Percentiles rank a stretch among this genome's conserved stretches.
Conservation (phyloP, 2,329 filamentous ascomycete species). For the Aaosphaeria pasadenensis region DNA sequence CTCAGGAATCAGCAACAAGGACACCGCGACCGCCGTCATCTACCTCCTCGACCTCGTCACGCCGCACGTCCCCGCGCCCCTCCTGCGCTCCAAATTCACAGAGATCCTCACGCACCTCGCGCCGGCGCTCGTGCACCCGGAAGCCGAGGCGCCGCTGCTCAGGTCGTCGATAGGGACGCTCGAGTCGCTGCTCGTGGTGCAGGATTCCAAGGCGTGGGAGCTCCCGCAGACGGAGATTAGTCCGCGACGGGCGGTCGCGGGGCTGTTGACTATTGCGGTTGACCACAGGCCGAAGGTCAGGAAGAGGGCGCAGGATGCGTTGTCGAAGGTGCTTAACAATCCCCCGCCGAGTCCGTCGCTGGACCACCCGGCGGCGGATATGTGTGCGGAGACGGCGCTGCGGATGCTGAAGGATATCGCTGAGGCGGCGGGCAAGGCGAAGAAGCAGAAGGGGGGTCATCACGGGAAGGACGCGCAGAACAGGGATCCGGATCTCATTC, state of each 20-base stretch:
- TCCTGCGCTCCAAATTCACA: slow-evolving; percentile 91
- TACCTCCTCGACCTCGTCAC: slow-evolving; percentile 95
- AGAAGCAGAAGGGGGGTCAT: slow-evolving; percentile 48
- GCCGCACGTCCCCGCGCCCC: slow-evolving; percentile 75
- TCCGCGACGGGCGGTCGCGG: slow-evolving; percentile 82
- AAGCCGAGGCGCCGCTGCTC: slow-evolving; percentile 83
- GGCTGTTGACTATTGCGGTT: slow-evolving; percentile 77
- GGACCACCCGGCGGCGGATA: slow-evolving; percentile 91
- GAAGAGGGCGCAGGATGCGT: slow-evolving; percentile 86
- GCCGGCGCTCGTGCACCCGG: slow-evolving; percentile 73
- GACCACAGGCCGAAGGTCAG: slow-evolving; percentile 91
- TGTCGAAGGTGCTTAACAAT: slow-evolving; percentile 77
- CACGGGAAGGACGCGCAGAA: slow-evolving; percentile 51
- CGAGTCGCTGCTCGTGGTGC: slow-evolving; percentile 84
- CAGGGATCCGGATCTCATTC: slow-evolving; percentile 82
- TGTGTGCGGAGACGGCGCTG: slow-evolving; percentile 90
- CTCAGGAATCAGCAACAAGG: slow-evolving; percentile 70
- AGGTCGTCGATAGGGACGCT: slow-evolving; percentile 88
- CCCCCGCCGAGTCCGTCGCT: slow-evolving; percentile 88
- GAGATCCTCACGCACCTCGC: slow-evolving; percentile 86
- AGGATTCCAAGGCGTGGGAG: slow-evolving; percentile 86
- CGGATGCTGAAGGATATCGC: slow-evolving; percentile 75
- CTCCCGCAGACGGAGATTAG: slow-evolving; percentile 78
- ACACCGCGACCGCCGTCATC: slow-evolving; percentile 80
- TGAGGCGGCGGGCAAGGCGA: slow-evolving; percentile 68